These are phyloP conservation scores for Dictyostelium purpureum DNA, from an alignment of 78 protist species.

Conservation along the genomic window DNA sequence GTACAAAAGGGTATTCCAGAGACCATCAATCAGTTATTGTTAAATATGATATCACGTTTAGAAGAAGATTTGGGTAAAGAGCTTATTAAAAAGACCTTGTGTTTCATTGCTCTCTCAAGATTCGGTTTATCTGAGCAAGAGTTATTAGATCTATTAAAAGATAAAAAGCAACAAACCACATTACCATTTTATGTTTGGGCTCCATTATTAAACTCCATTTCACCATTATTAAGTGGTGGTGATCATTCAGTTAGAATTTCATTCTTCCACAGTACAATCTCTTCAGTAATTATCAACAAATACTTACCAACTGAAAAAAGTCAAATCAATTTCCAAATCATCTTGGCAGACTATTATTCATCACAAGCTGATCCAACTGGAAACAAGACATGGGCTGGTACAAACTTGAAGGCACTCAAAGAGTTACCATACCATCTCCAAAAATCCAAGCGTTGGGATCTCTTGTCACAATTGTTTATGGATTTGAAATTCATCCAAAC, in stretches of 20 bases:
- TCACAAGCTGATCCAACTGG: conserved; percentile 1
- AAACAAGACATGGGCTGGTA: background rate
- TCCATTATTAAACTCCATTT: conserved; percentile 1
- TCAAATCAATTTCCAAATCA: conserved; percentile 8
- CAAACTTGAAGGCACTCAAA: background rate
- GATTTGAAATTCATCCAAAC: conserved; percentile 53
- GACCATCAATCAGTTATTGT: conserved; percentile 27
- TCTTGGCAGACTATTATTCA: conserved; percentile 26
- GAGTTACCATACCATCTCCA: conserved; percentile 62
- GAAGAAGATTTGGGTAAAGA: conserved; percentile 67
- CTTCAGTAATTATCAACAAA: conserved; percentile 7
- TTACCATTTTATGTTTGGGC: conserved; percentile 60
- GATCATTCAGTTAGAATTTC: background rate
- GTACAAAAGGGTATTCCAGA: conserved; percentile 42
- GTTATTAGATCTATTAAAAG: conserved; percentile 31
- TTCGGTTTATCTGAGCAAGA: conserved; percentile 49
- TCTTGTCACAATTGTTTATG: background rate
- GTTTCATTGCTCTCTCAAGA: conserved; percentile 41
- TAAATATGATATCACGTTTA: conserved; percentile 18
- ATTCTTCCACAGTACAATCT: conserved; percentile 45
- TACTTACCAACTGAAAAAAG: conserved; percentile 50
- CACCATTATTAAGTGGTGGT: conserved; percentile 15
- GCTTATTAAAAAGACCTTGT: conserved; percentile 38
- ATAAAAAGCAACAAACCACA: conserved; percentile 8
- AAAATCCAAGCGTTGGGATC: conserved; percentile 47